Base-by-base conservation (phyloP, 2,329 filamentous ascomycete genomes). In the Drechmeria coniospora region DNA sequence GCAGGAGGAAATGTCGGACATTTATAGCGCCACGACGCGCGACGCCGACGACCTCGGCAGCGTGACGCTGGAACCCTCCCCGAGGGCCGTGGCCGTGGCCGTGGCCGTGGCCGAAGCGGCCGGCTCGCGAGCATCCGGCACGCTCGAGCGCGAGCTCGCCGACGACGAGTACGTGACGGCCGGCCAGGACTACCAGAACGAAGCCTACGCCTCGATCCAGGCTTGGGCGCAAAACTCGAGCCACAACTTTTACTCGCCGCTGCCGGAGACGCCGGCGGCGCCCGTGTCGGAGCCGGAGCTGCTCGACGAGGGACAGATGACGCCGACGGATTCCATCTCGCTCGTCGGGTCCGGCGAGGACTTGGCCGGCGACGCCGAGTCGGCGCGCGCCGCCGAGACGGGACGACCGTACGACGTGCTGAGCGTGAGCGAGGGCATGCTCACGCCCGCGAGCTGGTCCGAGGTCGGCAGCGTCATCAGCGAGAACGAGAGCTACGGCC, bases 391-490 rank as follows among this genome's bases (percentile, higher is more conserved):
- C 2, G 54, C 45, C 7, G 53, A 54, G 17, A 53, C 38, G 9
- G 53, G 50, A 12, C 45, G 47, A 2, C 54, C 60, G 23, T 66
- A 57, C 29, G 69, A 73, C 34, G 61, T 74, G 11, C 49, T 73
- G 53, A 74, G 68, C 39, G 65, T 71, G 36, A 68, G 65, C 39
- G 66, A 65, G 18, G 68, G 67, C 17, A 63, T 74, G 41, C 48
- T 59, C 30, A 77, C 71, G 1, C 71, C 72, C 0, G 60, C 61
- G 2, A 73, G 65, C 46, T 77, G 72, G 72, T 72, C 67, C 6
- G 72, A 77, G 43, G 61, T 77, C 10, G 72, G 68, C 33, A 76
- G 71, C 36, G 61, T 70, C 9, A 53, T 74, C 15, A 74, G 69
- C 43, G 66, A 71, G 44, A 64, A 50, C 37, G 65, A 70, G 26